A percentile compares a stretch with the other conserved stretches of the same genome.
Conservation (phyloP, 2,329 filamentous ascomycete genomes). For the Cladosporium oxysporum region DNA sequence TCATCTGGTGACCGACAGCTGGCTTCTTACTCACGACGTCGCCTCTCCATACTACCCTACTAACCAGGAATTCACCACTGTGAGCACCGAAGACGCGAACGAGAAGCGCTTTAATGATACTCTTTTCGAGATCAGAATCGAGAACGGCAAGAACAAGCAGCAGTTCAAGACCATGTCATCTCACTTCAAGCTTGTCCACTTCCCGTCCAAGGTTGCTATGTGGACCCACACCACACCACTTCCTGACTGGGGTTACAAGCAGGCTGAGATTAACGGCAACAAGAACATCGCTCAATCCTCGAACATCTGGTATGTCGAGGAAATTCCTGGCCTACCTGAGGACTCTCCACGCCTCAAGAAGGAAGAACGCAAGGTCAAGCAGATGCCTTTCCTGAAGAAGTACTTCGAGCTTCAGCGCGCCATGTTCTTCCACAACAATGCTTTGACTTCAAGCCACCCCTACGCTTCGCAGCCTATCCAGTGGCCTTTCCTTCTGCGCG, state of each 20-base stretch:
- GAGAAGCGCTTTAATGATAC: conserved; percentile 81
- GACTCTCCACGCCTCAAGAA: conserved; percentile 75
- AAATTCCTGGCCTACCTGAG: conserved; percentile 74
- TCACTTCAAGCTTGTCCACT: conserved; percentile 94
- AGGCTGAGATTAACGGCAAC: conserved; percentile 99
- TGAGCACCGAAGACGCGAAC: conserved; percentile 69
- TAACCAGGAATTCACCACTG: conserved; percentile 97
- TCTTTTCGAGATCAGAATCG: conserved; percentile 87
- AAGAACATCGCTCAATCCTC: conserved; percentile 88
- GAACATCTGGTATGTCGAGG: conserved; percentile 93
- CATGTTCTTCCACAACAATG: conserved; percentile 99
- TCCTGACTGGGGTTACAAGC: conserved; percentile 96
- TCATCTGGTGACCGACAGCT: conserved; percentile 80
- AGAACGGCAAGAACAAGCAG: conserved; percentile 76
- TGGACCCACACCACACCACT: conserved; percentile 95
- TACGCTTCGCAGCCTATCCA: conserved; percentile 94
- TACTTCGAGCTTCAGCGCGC: conserved; percentile 95
- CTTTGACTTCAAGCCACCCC: conserved; percentile 93
- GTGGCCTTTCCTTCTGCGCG: conserved; percentile 95
- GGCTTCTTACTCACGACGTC: conserved; percentile 92
- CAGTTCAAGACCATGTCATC: conserved; percentile 88
- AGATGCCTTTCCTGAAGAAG: conserved; percentile 84
- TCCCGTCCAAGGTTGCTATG: conserved; percentile 95
- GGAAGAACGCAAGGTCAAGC: conserved; percentile 76
- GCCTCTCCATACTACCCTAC: conserved; percentile 95